Conservation (phyloP, 2,329 filamentous ascomycete species). For the Westerdykella aurantiaca region DNA sequence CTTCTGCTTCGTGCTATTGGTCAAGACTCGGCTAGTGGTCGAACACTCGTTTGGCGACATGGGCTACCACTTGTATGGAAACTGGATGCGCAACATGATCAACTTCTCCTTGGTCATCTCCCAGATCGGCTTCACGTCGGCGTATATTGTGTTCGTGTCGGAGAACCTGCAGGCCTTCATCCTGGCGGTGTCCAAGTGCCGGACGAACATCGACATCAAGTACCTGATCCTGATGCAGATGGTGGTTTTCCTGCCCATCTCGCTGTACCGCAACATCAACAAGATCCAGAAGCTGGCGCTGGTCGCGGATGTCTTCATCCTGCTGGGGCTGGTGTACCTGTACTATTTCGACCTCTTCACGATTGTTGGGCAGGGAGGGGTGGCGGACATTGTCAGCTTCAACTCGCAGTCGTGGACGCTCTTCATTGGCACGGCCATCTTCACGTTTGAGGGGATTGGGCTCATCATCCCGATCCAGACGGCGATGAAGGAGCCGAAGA, state of each 20-base stretch:
- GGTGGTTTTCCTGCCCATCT: constrained; percentile 89
- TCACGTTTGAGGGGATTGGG: constrained; percentile 96
- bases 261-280: constrained; percentile 90
- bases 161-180: constrained; percentile 95
- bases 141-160: constrained; percentile 94
- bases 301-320: constrained; percentile 88
- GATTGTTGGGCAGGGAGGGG: constrained; percentile 62
- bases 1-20: constrained; percentile 93
- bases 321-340: constrained; percentile 84
- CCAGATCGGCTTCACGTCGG: constrained; percentile 89
- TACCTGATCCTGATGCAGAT: constrained; percentile 92
- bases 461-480: constrained; percentile 98
- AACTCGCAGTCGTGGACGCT: constrained; percentile 91
- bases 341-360: constrained; percentile 94
- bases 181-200: constrained; percentile 82
- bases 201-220: constrained; percentile 76
- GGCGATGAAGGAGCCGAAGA: constrained; percentile 84
- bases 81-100: constrained; percentile 82
- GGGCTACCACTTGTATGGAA: constrained; percentile 84
- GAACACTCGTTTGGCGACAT: constrained; percentile 98
- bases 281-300: constrained; percentile 94
- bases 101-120: constrained; percentile 89
- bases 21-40: constrained; percentile 76
- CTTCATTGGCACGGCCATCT: constrained; percentile 97
- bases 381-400: constrained; percentile 84